Evolutionary conservation across 495 filamentous ascomycete genomes (phyloP).

Genomic region (Lasiosphaeris hirsuta): DNA sequence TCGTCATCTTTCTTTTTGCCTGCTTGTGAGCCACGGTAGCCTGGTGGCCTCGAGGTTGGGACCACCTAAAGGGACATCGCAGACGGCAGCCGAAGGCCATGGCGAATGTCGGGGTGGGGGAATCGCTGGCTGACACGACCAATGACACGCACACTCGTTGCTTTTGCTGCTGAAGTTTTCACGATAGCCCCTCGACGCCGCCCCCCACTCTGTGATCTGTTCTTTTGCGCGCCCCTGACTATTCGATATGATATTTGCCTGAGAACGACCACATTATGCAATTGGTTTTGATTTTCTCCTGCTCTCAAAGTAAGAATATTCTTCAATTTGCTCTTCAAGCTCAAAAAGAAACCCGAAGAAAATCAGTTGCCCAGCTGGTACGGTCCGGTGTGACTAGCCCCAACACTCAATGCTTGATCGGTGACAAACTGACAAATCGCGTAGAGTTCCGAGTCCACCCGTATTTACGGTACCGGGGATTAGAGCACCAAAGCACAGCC

Average conservation of each 20-base stretch:
- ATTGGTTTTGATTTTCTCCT: too few species aligned
- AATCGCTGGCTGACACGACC: constrained; percentile 2
- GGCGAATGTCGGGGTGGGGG: constrained; percentile 1
- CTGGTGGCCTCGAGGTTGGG: constrained; percentile 6
- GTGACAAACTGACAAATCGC: constrained; percentile 14
- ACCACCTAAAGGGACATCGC: neutral
- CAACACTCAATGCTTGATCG: too few species aligned
- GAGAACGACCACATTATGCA: too few species aligned
- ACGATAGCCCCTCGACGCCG: neutral
- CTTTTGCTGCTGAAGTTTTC: constrained; percentile 5
- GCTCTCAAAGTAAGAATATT: too few species aligned
- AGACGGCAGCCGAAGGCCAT: constrained; percentile 9
- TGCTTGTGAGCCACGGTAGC: neutral
- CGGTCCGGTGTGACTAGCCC: too few species aligned
- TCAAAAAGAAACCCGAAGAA: too few species aligned
- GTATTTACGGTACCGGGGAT: constrained; percentile 3
- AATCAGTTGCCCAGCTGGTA: too few species aligned
- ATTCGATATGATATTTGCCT: neutral
- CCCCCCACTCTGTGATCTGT: constrained; percentile 11
- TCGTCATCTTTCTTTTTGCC: constrained; percentile 16
- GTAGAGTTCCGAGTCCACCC: constrained; percentile 24
- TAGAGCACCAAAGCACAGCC: constrained; percentile 10
- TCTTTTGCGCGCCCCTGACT: constrained; percentile 4
- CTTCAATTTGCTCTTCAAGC: too few species aligned
- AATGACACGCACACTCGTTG: constrained; percentile 6